Base-by-base conservation (phyloP, 2,329 filamentous ascomycete species). In the Rasamsonia emersonii region DNA sequence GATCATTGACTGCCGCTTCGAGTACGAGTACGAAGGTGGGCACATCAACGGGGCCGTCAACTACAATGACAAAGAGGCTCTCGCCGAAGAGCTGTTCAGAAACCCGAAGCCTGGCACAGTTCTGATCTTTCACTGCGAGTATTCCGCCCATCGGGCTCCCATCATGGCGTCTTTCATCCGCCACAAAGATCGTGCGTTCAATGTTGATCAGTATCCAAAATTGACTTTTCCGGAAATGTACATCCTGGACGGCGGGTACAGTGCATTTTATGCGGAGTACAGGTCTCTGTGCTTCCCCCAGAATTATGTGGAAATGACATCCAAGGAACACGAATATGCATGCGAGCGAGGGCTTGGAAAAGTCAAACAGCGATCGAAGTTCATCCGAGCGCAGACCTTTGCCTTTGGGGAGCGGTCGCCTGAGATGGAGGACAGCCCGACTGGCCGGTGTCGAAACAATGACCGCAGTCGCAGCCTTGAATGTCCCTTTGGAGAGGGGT, bases 221-320 rank as follows among this genome's bases (percentile, higher is more conserved):
- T 75, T 98, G 39, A 86, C 81, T n/a, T 98, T 93, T 52, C 91
- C 91, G 2, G 91, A 98, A 58, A 79, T 96, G 43, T 98, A 98
- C 60, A 94, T 98, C 48, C 70, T 98, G 24, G 86, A 96, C 44
- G 91, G 91, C 39, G 91, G 91, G 25, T 98, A 98, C 66, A 94
- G 86, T 58, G 78, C 78, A 17, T 98, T 98, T 68, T 98, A 89
- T 58, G 67, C 74, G 15, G 70, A 84, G 42, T 78, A 94, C 57
- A 78, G 79, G 32, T 65, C 72, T 28, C 78, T 88, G 39, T 98
- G 91, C 68, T 91, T 79, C 49, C 91, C 91, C 14, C 88, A 93
- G 50, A 86, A 89, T 54, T 98, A 98, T 54, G 85, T 98, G 37
- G 86, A 91, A 61, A 98, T 98, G 91, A 82, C 79, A 44, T 85